Evolutionary conservation across 257 asterid genomes (phyloP), one percentile per base, ranked within the genome.

Genomic region (Datura wrightii): DNA sequence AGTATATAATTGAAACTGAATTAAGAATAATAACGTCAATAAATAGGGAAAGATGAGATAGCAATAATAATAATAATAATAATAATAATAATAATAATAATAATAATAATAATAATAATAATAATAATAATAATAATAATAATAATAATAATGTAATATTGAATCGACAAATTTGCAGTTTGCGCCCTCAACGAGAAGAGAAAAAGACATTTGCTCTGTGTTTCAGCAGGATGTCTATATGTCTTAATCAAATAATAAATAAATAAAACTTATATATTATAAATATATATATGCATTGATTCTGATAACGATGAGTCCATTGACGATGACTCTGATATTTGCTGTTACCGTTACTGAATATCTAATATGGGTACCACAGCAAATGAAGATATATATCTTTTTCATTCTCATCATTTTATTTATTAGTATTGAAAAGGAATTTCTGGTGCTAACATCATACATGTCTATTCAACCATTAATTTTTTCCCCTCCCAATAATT

Each of bases 161-260:
- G 9, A 46, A 44, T 71, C 1, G 39, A 71, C 56, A 71, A 1
- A n/a, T 72, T 72, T 19, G 41, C 58, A 72, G 41, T 46, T 83
- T 87, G 89, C 85, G 80, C 82, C 92, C 87, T 19, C 86, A 79
- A 84, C 62, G 71, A 91, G 87, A 79, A 88, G 76, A 71, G 94
- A 86, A 83, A 84, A 85, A 74, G 92, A 89, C 92, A 79, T 78
- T 63, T 50, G 59, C 58, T n/a, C 1, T 46, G 80, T 72, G 58
- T 19, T n/a, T 71, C 15, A 71, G 56, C 56, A 71, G 79, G 54
- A 37, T 71, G 79, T 42, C 10, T 71, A 10, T 44, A 8, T 82
- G 97, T 89, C 97, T 83, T 87, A 87, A 83, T 91, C 92, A 85
- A 55, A 83, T 72, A 3, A 81, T 82, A 24, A 24, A 24, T 24